phyloP scores from a whole-genome alignment of 768 basidiomycete genomes.

The Pulveroboletus frians region DNA sequence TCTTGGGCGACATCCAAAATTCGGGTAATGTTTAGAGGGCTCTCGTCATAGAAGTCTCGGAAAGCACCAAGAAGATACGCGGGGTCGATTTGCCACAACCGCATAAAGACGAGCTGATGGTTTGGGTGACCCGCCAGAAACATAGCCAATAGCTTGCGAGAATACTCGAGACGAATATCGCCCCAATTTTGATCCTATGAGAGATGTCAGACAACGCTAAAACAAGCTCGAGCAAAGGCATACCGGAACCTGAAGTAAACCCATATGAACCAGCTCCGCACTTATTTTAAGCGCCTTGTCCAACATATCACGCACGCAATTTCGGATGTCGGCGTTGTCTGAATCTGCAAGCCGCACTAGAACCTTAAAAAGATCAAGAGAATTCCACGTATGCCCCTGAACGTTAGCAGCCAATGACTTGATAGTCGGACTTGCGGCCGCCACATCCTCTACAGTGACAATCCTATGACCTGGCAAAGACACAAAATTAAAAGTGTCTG shows the following conservation, averaged over 20 bases:
- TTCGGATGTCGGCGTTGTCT: conserved; percentile 64
- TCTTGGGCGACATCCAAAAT: conserved; percentile 95
- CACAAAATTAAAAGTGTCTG: conserved; percentile 91
- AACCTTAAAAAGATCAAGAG: conserved; percentile 83
- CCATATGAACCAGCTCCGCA: conserved; percentile 92
- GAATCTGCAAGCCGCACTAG: conserved; percentile 75
- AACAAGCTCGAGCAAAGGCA: conserved; percentile 29
- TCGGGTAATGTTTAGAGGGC: conserved; percentile 86
- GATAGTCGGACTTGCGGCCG: conserved; percentile 83
- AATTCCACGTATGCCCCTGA: conserved; percentile 93
- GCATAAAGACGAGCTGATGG: conserved; percentile 95
- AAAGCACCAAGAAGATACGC: conserved; percentile 83
- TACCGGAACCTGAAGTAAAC: conserved; percentile 84
- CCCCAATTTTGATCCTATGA: conserved; percentile 77
- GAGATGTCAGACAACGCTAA: not conserved
- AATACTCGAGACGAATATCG: conserved; percentile 81
- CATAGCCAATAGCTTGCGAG: conserved; percentile 78
- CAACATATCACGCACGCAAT: conserved; percentile 82
- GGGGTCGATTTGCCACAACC: conserved; percentile 89
- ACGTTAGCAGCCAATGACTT: conserved; percentile 86
- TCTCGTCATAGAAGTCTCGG: conserved; percentile 88
- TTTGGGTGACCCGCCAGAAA: conserved; percentile 92
- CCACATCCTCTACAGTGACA: conserved; percentile 85
- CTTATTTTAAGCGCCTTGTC: conserved; percentile 92
- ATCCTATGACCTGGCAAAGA: conserved; percentile 77